Evolutionary conservation across 1,284 basidiomycete genomes (phyloP).

Genomic region (Boletus subluridellus): DNA sequence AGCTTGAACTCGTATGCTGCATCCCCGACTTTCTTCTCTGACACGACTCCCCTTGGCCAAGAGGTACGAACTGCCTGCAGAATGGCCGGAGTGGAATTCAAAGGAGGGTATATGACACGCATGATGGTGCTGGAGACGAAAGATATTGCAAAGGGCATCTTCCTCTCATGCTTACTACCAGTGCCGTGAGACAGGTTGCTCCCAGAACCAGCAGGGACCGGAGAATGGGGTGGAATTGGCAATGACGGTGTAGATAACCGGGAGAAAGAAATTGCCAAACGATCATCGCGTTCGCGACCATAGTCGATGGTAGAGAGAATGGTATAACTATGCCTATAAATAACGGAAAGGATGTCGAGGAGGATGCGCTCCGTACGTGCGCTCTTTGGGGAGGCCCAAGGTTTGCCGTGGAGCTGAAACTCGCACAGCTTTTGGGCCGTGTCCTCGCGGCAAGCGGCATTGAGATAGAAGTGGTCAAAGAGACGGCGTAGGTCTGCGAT

Average conservation of each 20-base stretch:
- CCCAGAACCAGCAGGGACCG: conserved; percentile 37
- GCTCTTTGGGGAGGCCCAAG: conserved; percentile 67
- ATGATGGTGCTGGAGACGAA: conserved; percentile 64
- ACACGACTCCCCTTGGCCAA: conserved; percentile 74
- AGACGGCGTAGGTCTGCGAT: conserved; percentile 51
- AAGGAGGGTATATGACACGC: conserved; percentile 69
- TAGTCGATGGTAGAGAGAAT: conserved; percentile 72
- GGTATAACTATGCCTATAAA: conserved; percentile 60
- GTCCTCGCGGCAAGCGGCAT: conserved; percentile 54
- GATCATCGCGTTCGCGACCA: conserved; percentile 70
- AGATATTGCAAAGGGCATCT: conserved; percentile 66
- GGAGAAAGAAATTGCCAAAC: conserved; percentile 65
- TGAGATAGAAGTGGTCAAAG: conserved; percentile 47
- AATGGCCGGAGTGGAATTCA: conserved; percentile 72
- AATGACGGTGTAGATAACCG: conserved; percentile 37
- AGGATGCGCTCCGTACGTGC: conserved; percentile 64
- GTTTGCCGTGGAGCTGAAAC: conserved; percentile 62
- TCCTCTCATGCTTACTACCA: conserved; percentile 32
- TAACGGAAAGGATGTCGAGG: conserved; percentile 58
- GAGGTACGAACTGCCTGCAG: conserved; percentile 71
- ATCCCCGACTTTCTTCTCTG: conserved; percentile 70
- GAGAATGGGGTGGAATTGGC: conserved; percentile 33
- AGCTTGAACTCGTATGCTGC: conserved; percentile 74
- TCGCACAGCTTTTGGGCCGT: conserved; percentile 58
- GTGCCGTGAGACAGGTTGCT: conserved; percentile 39